Conservation (phyloP, 768 basidiomycete genomes). For the Psilocybe azurescens region DNA sequence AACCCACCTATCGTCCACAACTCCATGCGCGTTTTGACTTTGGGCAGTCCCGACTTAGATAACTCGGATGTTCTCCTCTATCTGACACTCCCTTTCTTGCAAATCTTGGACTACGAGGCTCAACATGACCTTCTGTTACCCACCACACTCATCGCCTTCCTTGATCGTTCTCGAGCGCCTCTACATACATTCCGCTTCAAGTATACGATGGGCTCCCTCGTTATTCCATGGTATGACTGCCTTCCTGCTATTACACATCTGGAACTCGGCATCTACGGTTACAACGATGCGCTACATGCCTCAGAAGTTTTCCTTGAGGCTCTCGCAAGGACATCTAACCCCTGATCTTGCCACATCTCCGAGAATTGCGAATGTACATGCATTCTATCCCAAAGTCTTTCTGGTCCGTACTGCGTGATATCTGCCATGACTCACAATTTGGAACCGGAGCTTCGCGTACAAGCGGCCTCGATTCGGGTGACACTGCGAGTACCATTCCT, state of each 20-base stretch:
- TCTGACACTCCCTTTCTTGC: background rate
- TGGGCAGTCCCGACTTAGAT: background rate
- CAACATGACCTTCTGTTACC: background rate
- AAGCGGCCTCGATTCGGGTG: background rate
- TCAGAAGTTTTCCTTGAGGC: background rate
- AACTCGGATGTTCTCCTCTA: background rate
- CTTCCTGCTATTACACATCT: background rate
- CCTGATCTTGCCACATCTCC: background rate
- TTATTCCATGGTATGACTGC: background rate
- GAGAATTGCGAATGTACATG: background rate
- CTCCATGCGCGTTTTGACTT: background rate
- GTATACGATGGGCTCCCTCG: background rate
- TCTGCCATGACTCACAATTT: background rate
- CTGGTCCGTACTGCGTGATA: background rate
- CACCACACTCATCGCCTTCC: background rate
- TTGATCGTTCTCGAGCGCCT: background rate
- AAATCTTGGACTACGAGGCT: background rate
- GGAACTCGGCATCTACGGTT: background rate
- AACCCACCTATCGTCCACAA: background rate
- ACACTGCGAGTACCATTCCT: too few relatives aligned
- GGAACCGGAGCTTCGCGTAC: background rate
- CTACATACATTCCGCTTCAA: background rate
- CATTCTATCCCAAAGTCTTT: background rate
- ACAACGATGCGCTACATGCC: background rate
- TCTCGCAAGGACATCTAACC: background rate